phyloP scores from a whole-genome alignment of 345 rosid genomes.

The Clarkia xantiana region DNA sequence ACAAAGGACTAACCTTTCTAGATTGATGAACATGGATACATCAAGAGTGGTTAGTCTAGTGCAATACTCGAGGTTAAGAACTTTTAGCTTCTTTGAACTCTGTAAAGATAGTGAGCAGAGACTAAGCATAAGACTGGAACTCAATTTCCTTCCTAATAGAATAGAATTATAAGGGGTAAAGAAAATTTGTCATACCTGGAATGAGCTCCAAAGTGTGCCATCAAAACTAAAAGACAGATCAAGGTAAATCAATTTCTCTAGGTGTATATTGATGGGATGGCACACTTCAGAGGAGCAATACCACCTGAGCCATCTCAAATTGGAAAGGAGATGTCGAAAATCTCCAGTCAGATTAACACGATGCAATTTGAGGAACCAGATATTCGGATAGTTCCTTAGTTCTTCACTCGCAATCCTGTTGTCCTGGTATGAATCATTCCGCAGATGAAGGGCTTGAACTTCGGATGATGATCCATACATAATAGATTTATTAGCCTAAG shows the following conservation, averaged over 20 bases:
- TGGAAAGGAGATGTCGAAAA: not conserved
- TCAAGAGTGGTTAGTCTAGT: too few species aligned
- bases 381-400: not conserved
- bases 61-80: too few species aligned
- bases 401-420: not conserved
- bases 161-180: too few species aligned
- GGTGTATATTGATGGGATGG: not conserved
- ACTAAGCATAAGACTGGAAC: too few species aligned
- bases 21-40: too few species aligned
- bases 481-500: not conserved
- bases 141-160: too few species aligned
- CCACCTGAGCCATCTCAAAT: slow-evolving; percentile 1
- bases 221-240: too few species aligned
- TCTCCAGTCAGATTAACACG: not conserved
- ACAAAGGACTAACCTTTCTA: too few species aligned
- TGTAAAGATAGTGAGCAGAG: too few species aligned
- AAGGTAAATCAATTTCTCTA: not conserved
- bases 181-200: too few species aligned
- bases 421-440: not conserved
- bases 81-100: too few species aligned
- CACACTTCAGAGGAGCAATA: not conserved
- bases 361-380: slow-evolving; percentile 1
- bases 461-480: not conserved
- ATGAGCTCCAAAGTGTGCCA: too few species aligned
- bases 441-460: not conserved